Evolutionary conservation across 176 grass and related monocot species (phyloP), one percentile per base, ranked within the genome.

Genomic region (Avena eriantha): DNA sequence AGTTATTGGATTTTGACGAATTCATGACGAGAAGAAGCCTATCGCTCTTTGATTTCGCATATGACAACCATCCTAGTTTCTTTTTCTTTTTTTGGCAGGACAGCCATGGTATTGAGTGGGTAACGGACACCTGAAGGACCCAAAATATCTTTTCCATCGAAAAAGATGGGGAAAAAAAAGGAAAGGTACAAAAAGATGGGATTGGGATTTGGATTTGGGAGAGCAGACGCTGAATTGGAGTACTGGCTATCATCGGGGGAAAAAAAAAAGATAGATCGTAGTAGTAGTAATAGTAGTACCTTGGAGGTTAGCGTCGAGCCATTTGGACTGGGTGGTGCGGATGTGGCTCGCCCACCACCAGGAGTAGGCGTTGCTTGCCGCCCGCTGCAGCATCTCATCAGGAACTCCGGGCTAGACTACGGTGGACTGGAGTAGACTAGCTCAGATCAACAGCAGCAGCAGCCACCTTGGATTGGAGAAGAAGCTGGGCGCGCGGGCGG

Each of bases 281-380:
- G 0, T 5, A 0, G 0, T 5, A 10, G 6, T 7, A 41, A 41
- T 41, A 41, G 36, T 36, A 29, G 11, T 12, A 95, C 93, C 93
- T 86, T 95, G 79, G 49, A 95, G 90, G 85, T 95, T 91, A 1
- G 88, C 79, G 61, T 95, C 93, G 34, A 95, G 93, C 93, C 93
- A 95, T 89, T 95, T 95, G 41, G 93, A 95, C 69, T 95, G 93
- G 84, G 81, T 95, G 43, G 88, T 93, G 69, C 93, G 87, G 88
- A 95, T 95, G 56, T 92, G 90, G 73, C 93, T 95, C 54, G 93
- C 93, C 93, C 93, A 95, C 93, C 93, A 95, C 90, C 93, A 95
- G 21, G 93, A 95, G 88, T 95, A 95, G 26, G 93, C 93, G 75
- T 92, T 95, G 88, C 90, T 95, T 69, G 90, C 93, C 82, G 86